Conservation (phyloP, 2,329 filamentous ascomycete species). For the Botrytis deweyae region DNA sequence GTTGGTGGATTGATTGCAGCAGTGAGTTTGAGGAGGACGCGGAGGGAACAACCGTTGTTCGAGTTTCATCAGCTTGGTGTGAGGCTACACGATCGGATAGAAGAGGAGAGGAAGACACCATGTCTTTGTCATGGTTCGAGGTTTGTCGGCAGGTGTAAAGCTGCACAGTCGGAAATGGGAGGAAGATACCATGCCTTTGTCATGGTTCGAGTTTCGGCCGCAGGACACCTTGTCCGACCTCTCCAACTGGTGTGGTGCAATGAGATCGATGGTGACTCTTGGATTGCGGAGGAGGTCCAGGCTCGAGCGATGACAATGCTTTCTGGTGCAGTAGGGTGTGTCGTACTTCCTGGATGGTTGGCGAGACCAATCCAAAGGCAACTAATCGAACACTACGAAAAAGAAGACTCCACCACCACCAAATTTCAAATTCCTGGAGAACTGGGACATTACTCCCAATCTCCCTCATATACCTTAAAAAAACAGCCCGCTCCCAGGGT, state of each 20-base stretch:
- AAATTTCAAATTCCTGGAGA: neutral
- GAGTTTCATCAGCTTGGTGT: neutral
- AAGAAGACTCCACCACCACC: neutral
- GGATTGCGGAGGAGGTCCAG: neutral
- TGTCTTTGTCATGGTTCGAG: neutral
- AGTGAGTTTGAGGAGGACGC: neutral
- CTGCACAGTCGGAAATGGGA: too few relatives aligned
- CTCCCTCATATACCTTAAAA: neutral
- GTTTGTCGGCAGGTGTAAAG: too few relatives aligned
- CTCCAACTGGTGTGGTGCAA: neutral
- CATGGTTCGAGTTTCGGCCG: neutral
- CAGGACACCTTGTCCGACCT: neutral
- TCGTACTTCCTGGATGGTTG: neutral
- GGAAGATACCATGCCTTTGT: conserved; percentile 26
- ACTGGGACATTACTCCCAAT: neutral
- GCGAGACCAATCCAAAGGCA: neutral
- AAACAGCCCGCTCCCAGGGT: neutral
- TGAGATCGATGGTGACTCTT: neutral
- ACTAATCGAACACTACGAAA: neutral
- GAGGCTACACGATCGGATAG: neutral
- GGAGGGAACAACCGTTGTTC: neutral
- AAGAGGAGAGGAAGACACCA: conserved; percentile 26
- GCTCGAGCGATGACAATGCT: neutral
- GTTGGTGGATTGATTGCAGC: neutral
- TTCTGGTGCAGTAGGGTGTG: neutral